Evolutionary conservation across 2,329 filamentous ascomycete genomes (phyloP), one percentile per base, ranked within the genome.

Genomic region (Phyllosticta citrichinensis): DNA sequence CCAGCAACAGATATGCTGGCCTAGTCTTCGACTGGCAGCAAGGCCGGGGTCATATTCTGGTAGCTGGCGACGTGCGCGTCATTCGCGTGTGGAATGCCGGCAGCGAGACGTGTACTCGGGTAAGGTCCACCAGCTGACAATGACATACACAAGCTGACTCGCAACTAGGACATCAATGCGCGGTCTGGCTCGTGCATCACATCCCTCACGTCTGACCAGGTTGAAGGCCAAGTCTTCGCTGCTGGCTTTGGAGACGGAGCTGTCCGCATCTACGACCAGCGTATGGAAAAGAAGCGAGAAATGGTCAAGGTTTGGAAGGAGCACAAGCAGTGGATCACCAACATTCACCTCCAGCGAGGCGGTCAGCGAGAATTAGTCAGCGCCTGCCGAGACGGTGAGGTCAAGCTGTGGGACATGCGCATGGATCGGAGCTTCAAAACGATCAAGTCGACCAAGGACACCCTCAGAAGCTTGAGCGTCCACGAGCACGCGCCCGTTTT

Each of bases 11-110:
- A 69, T 96, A 96, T 72, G 92, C 92, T 1, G 94, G 94, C 22
- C 87, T 99, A 75, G 93, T 97, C 25, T 95, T 97, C 71, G 93
- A 99, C 73, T 99, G 94, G 94, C 93, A 97, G 73, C 94, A 99
- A 76, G 92, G 95, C n/a, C 90, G 91, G 66, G 94, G 94, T 8
- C 89, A 91, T 63, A 87, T 96, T 8, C 81, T 99, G n/a, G 94
- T 97, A 33, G 94, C 94, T 11, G 94, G 94, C 53, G 94, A 99
- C 71, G 91, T 97, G 59, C 89, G 94, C 62, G 89, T 97, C 35
- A 97, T 99, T 67, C 84, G 92, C 40, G 90, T 97, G 35, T 99
- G 94, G 94, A 94, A 95, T 70, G 93, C 93, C 17, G 91, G 90
- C 8, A 89, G 90, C 52, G 94, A 99, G 79, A 87, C 94, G 47